Conservation (phyloP, 352 stramenopile species). For the Discostella stelligera region DNA sequence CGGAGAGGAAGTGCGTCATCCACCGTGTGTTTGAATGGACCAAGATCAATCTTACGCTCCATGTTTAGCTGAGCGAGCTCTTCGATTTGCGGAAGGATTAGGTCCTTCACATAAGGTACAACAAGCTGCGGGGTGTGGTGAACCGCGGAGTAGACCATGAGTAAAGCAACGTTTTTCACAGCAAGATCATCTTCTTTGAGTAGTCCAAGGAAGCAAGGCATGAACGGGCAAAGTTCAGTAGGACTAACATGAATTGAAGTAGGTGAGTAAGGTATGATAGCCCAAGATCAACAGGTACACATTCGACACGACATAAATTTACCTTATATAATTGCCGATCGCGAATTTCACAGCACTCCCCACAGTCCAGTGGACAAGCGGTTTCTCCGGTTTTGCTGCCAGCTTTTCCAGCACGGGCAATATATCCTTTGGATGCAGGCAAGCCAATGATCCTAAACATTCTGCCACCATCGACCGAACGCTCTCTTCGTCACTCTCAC, state of each 20-base stretch:
- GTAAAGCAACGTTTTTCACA: conserved; percentile 91
- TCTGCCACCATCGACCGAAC: conserved; percentile 97
- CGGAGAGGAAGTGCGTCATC: conserved; percentile 85
- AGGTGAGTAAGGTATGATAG: neutral
- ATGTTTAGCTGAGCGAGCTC: conserved; percentile 89
- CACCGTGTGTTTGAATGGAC: conserved; percentile 98
- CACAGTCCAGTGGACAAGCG: conserved; percentile 86
- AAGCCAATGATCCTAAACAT: conserved; percentile 93
- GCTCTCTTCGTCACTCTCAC: conserved; percentile 90
- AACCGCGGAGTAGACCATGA: conserved; percentile 94
- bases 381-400: conserved; percentile 62
- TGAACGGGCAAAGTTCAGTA: conserved; percentile 58
- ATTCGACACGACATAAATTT: neutral
- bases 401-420: conserved; percentile 88
- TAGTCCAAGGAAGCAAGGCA: conserved; percentile 90
- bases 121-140: conserved; percentile 90
- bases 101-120: conserved; percentile 78
- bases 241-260: conserved; percentile 19
- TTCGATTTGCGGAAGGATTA: conserved; percentile 90
- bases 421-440: conserved; percentile 88
- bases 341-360: conserved; percentile 92
- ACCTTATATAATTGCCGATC: conserved; percentile 66
- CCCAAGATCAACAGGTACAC: neutral
- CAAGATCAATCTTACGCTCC: conserved; percentile 95
- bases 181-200: conserved; percentile 92